Evolutionary conservation across 176 grass and related monocot species (phyloP).

Genomic region (Pontederia paniculata): DNA sequence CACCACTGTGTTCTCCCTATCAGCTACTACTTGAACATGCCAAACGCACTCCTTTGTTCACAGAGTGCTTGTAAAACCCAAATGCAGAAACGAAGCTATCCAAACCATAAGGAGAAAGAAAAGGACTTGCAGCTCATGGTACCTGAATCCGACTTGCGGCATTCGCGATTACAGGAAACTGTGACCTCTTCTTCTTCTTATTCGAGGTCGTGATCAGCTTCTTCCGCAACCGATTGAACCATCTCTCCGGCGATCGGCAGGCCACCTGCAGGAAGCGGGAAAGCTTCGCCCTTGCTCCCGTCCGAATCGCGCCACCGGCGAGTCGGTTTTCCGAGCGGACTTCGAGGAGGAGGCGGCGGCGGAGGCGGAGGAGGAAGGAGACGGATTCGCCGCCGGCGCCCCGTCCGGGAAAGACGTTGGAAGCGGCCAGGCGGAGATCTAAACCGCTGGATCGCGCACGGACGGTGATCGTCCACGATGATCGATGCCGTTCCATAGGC

Average conservation of each 20-base stretch:
- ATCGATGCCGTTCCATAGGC: too few relatives aligned
- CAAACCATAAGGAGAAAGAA: too few relatives aligned
- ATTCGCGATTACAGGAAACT: background rate
- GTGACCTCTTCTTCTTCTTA: background rate
- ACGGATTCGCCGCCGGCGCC: constrained; percentile 47
- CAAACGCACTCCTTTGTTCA: too few relatives aligned
- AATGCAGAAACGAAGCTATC: too few relatives aligned
- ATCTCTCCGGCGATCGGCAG: background rate
- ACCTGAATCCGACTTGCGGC: background rate
- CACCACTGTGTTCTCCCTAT: too few relatives aligned
- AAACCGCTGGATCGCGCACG: constrained; percentile 40
- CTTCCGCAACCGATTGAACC: background rate
- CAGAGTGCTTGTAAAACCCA: too few relatives aligned
- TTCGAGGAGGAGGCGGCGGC: constrained; percentile 30
- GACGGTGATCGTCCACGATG: constrained; percentile 40
- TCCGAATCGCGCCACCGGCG: background rate
- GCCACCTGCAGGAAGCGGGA: constrained; percentile 11
- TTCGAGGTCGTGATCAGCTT: background rate
- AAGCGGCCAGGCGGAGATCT: constrained; percentile 34
- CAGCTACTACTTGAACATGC: too few relatives aligned
- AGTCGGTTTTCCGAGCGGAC: constrained; percentile 25
- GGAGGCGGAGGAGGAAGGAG: constrained; percentile 53
- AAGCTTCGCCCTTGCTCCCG: background rate
- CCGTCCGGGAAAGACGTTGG: constrained; percentile 51
- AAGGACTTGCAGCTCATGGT: too few relatives aligned